Percentiles rank a stretch among this genome's conserved stretches.
Conservation (phyloP, 2,329 filamentous ascomycete genomes). For the Botrytis medusae region DNA sequence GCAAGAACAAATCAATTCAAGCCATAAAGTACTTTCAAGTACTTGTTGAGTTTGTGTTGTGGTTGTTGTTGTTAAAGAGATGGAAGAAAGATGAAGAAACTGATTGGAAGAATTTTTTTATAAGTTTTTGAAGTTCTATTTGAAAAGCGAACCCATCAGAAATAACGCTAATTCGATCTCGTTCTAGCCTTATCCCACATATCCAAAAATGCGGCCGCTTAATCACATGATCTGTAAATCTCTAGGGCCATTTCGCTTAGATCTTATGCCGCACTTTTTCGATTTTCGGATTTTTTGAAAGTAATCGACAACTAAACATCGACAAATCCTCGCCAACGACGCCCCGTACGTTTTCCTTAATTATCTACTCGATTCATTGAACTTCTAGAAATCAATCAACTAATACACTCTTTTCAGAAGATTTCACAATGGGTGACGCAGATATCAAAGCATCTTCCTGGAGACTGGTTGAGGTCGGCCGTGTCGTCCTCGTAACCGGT, state of each 20-base stretch:
- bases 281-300: slow-evolving; percentile 23
- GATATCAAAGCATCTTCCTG: slow-evolving; percentile 79
- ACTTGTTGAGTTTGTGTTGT: neutral
- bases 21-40: neutral
- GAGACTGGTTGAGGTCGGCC: slow-evolving; percentile 95
- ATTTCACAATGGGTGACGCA: slow-evolving; percentile 78
- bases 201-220: neutral
- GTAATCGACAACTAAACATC: slow-evolving; percentile 29
- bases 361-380: slow-evolving; percentile 22
- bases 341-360: slow-evolving; percentile 37
- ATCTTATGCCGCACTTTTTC: slow-evolving; percentile 27
- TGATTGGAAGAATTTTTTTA: slow-evolving; percentile 4
- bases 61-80: neutral
- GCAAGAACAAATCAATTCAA: neutral
- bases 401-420: slow-evolving; percentile 45
- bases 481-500: slow-evolving; percentile 85
- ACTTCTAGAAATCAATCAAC: slow-evolving; percentile 14
- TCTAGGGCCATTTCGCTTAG: slow-evolving; percentile 31
- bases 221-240: slow-evolving; percentile 13
- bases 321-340: slow-evolving; percentile 36
- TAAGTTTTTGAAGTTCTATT: neutral
- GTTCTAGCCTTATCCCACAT: neutral
- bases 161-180: slow-evolving; percentile 5
- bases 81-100: neutral
- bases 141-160: neutral